Base-by-base conservation (phyloP, 345 rosid genomes). In the Linum usitatissimum region DNA sequence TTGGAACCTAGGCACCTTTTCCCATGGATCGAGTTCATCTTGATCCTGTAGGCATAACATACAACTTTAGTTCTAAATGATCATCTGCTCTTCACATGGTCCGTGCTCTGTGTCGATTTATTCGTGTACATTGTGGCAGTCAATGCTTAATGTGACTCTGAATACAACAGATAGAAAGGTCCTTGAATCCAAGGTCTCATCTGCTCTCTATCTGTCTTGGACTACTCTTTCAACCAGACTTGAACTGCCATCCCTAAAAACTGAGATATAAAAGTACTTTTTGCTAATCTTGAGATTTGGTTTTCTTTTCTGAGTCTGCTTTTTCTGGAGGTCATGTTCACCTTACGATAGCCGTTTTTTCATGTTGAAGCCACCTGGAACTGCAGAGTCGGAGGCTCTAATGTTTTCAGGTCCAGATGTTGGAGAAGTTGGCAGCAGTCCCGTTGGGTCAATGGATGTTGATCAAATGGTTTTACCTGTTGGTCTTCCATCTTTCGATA, bases 281-380 rank as follows among this genome's bases (percentile, higher is more conserved):
- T 45, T 10, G 51, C 51, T 45, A 45, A 45, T 45, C 51, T 15
- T 21, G 9, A 51, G 28, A 14, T 6, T 36, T 15, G 59, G 30
- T 36, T 56, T 54, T 63, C 61, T 36, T 56, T 30, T 39, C 20
- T 2, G 6, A 21, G 3, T 67, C 64, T 5, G 60, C 70, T 19
- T 69, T 34, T 59, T 75, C 48, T 34, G 64, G 48, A 57, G 53
- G 51, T 64, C 42, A 53, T 68, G 36, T 71, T 15, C 18, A 70
- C 62, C 75, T 72, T 56, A 73, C 68, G 28, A 28, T 73, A 59
- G 23, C 10, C 53, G 15, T 70, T 76, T 69, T 64, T 69, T 64
- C 68, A 68, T 70, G 68, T 53, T 81, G 77, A 76, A 93, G 99
- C 99, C 99, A 64, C 99, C 99, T 40, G 99, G 99, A 78, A 90